Evolutionary conservation across 2,329 filamentous ascomycete species (phyloP), one percentile per base, ranked within the genome.

Genomic region (Davidsoniella eucalypti): DNA sequence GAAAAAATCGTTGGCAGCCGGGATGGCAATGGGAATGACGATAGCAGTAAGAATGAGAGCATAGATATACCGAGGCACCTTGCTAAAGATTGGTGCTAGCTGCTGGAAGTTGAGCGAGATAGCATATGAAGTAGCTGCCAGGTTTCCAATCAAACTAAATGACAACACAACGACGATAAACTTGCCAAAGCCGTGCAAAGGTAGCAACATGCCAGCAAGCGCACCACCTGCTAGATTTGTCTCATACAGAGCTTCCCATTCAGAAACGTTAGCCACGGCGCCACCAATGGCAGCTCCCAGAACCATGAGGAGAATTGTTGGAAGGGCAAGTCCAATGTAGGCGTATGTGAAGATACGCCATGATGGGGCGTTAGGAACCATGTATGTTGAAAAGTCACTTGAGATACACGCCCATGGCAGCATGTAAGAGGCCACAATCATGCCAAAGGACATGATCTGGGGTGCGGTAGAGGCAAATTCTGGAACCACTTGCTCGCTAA

Each of bases 261-360:
- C 61, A 0, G 72, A 67, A 2, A 73, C 65, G 54, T 70, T 75
- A 21, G 70, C 65, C 1, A 76, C 67, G 26, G 76, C 76, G 5
- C 75, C 76, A 16, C 71, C 76, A 41, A 82, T 78, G n/a, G 78
- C 77, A 8, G 77, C 74, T 5, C 78, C 78, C 0, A 82, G 69
- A 0, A 67, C 68, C 75, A 82, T 80, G 47, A 82, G 67, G 0
- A 74, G 65, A 37, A 77, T 65, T 0, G 74, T 75, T 0, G 76
- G 75, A 4, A 73, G 55, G 5, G 68, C 60, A 2, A 79, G 67
- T 8, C 78, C 78, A 10, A 67, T 56, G 58, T 76, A 80, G 2
- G 68, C 71, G 57, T 80, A 80, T 3, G 64, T 52, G 50, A 78
- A 77, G 52, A 80, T 61, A 4, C 62, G 41, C 43, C 49, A 44